phyloP scores from a whole-genome alignment of 2,329 filamentous ascomycete genomes.

The Apiospora saccharicola region DNA sequence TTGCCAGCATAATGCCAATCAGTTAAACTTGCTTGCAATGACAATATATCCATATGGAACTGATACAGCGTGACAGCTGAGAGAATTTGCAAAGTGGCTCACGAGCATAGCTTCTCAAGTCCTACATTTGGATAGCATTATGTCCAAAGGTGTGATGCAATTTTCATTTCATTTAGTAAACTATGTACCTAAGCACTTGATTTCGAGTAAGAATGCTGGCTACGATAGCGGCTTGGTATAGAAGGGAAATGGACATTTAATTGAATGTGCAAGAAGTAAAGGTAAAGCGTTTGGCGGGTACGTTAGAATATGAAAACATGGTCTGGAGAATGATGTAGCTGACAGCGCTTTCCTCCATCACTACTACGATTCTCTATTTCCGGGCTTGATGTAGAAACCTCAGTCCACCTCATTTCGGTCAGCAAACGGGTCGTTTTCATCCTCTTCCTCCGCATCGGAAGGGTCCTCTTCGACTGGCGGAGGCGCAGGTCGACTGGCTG shows the following conservation, averaged over 20 bases:
- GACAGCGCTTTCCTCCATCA: background rate
- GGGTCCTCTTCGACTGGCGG: conserved; percentile 60
- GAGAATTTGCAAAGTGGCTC: background rate
- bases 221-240: background rate
- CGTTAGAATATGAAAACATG: background rate
- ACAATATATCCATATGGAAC: background rate
- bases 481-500: conserved; percentile 55
- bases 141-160: background rate
- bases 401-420: conserved; percentile 43
- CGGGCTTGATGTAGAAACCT: conserved; percentile 49
- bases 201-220: background rate
- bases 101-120: background rate
- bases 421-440: conserved; percentile 82
- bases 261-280: background rate
- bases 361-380: conserved; percentile 46
- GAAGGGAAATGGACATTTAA: background rate
- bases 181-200: background rate
- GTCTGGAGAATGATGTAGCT: background rate
- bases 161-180: background rate
- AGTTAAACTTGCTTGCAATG: too few species aligned
- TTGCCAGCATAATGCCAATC: background rate
- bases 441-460: conserved; percentile 67
- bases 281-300: background rate
- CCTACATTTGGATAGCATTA: background rate
- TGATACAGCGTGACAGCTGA: background rate